A percentile compares a stretch with the other conserved stretches of the same genome.
Evolutionary conservation across 2,329 filamentous ascomycete species (phyloP).

Genomic region (Arachnopeziza araneosa): DNA sequence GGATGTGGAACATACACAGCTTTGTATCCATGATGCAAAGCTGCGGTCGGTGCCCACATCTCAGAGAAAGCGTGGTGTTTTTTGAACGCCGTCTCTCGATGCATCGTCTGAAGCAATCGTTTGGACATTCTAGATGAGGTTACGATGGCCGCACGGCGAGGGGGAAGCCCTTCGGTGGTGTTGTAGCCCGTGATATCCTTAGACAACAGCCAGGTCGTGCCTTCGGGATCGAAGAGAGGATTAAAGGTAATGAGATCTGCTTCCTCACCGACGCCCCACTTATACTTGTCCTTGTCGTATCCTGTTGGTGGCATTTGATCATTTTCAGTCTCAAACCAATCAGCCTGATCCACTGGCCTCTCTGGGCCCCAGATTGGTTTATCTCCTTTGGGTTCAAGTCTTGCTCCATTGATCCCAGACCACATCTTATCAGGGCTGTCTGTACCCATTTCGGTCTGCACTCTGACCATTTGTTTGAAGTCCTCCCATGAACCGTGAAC

Average conservation of each 20-base stretch:
- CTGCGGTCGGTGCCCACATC: conserved; percentile 89
- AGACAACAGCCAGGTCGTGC: conserved; percentile 76
- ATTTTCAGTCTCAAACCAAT: conserved; percentile 68
- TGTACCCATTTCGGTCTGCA: conserved; percentile 67
- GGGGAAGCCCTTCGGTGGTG: conserved; percentile 55
- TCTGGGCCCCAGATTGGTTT: conserved; percentile 80
- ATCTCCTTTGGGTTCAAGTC: conserved; percentile 38
- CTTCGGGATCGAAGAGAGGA: conserved; percentile 84
- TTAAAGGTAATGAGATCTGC: conserved; percentile 90
- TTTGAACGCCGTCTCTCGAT: conserved; percentile 76
- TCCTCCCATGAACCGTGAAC: conserved; percentile 76
- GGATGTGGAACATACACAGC: conserved; percentile 88
- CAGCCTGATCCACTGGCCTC: conserved; percentile 59
- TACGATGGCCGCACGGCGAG: conserved; percentile 82
- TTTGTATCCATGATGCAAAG: conserved; percentile 88
- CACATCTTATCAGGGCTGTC: conserved; percentile 63
- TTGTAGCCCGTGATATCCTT: conserved; percentile 86
- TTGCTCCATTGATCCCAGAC: conserved; percentile 41
- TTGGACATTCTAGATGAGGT: conserved; percentile 80
- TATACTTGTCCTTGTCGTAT: conserved; percentile 73
- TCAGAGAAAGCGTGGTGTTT: conserved; percentile 92
- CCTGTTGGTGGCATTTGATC: conserved; percentile 67
- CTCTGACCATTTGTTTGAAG: conserved; percentile 70
- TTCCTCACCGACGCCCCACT: conserved; percentile 85
- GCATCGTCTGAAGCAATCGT: conserved; percentile 78